These are phyloP conservation scores for Wickerhamiella hasegawae DNA, from an alignment of 805 yeast genomes.

Conservation along the genomic window DNA sequence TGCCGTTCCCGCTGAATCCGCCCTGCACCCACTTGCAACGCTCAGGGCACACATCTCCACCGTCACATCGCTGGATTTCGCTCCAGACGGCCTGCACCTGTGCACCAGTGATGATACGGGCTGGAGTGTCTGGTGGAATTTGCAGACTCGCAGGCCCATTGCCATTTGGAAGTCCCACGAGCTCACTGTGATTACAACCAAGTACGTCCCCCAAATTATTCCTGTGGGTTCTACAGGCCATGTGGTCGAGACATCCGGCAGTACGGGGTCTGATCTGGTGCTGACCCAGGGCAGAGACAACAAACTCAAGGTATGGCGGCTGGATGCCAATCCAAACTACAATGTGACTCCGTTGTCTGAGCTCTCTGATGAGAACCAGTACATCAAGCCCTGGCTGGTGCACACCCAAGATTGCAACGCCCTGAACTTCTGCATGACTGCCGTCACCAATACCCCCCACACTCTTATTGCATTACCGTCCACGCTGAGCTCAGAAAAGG, in stretches of 20 bases:
- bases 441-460: conserved; percentile 19
- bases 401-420: conserved; percentile 54
- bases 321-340: conserved; percentile 25
- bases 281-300: conserved; percentile 60
- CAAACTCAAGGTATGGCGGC: conserved; percentile 20
- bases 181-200: conserved; percentile 33
- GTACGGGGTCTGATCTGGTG: conserved; percentile 25
- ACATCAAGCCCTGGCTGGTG: conserved; percentile 21
- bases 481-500: conserved; percentile 41
- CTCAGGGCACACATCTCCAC: conserved; percentile 23
- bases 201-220: conserved; percentile 21
- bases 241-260: too few species aligned
- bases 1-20: too few species aligned
- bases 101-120: conserved; percentile 50
- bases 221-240: too few species aligned
- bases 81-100: conserved; percentile 24
- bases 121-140: conserved; percentile 47
- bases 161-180: conserved; percentile 47
- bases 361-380: conserved; percentile 10
- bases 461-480: conserved; percentile 43
- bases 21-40: conserved; percentile 19
- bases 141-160: conserved; percentile 38
- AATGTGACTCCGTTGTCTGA: conserved; percentile 21
- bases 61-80: conserved; percentile 19
- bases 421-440: conserved; percentile 57